phyloP scores from a whole-genome alignment of 1,284 basidiomycete genomes.

The Leccinum subrobustum region DNA sequence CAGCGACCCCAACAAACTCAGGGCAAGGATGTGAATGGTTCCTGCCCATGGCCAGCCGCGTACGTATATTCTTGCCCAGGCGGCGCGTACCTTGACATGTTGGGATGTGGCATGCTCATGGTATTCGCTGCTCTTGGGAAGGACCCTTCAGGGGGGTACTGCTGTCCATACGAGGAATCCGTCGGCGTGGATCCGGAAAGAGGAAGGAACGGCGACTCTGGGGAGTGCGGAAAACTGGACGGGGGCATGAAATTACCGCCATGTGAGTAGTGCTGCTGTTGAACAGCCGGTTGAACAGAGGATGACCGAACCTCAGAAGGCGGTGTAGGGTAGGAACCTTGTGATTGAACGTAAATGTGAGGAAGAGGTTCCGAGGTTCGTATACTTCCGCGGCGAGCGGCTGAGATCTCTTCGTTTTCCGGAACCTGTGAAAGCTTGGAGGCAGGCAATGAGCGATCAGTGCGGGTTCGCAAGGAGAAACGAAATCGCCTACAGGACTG shows the following conservation, averaged over 20 bases:
- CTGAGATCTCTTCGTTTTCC: conserved; percentile 24
- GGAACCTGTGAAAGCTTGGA: conserved; percentile 29
- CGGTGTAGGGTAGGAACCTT: conserved; percentile 18
- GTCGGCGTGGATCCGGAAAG: conserved; percentile 11
- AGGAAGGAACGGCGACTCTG: conserved; percentile 22
- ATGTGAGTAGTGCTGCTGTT: conserved; percentile 22
- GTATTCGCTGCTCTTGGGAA: conserved; percentile 17
- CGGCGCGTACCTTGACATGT: conserved; percentile 18
- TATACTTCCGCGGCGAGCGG: conserved; percentile 28
- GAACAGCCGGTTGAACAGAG: conserved; percentile 17
- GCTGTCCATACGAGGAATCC: conserved; percentile 19
- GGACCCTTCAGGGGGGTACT: conserved; percentile 20
- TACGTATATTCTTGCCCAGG: conserved; percentile 25
- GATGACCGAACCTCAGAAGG: conserved; percentile 17
- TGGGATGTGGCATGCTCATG: conserved; percentile 19
- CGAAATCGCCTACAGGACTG: conserved; percentile 17
- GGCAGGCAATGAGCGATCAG: background rate
- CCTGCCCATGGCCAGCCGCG: conserved; percentile 25
- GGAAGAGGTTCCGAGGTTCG: conserved; percentile 22
- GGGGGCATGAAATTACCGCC: conserved; percentile 16
- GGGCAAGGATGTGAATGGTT: conserved; percentile 22
- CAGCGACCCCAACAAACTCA: conserved; percentile 7
- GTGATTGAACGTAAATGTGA: conserved; percentile 23
- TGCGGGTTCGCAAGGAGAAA: background rate
- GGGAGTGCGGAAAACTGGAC: conserved; percentile 14